Base-by-base conservation (phyloP, 495 filamentous ascomycete species). In the Alectoria sarmentosa region DNA sequence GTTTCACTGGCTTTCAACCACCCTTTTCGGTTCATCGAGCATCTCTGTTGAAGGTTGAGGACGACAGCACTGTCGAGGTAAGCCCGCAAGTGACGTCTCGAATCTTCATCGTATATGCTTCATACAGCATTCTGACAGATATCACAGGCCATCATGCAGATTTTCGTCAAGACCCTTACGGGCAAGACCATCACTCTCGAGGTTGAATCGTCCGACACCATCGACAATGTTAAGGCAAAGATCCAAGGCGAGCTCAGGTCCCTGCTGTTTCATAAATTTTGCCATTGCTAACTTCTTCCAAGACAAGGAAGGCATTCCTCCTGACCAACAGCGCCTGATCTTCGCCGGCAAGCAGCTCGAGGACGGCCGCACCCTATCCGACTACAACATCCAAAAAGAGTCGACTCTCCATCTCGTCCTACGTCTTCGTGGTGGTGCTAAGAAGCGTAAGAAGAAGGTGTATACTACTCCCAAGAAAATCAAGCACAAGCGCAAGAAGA, bases 311-410 rank as follows among this genome's bases (percentile, higher is more conserved):
- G 95, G 94, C 73, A 99, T 99, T 71, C 94, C 95, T 72, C 95
- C 94, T n/a, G 94, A 98, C 82, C 95, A 99, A 79, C 95, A 99
- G 84, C 95, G 94, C 74, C 81, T 99, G 80, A 99, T 99, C 88
- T 99, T 98, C 82, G 94, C 94, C 73, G 94, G 94, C 77, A 99
- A 99, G 90, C 94, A 99, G 84, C 92, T 99, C 73, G 95, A 99
- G 82, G 94, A 99, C 72, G 94, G 94, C 76, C 95, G 95, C 72
- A 98, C 94, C 71, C 91, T 99, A 71, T 96, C 91, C 74, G 94
- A 99, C 81, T 99, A 99, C 90, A 98, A 98, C 86, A 99, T 99
- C 84, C 94, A 99, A 88, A 99, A 99, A 87, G 94, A 99, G 86
- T 93, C 89, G 69, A 99, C 94, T 75, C 91, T 99, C 67, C 94